Conservation (phyloP, 352 stramenopile genomes). For the Halophytophthora batemanensis region DNA sequence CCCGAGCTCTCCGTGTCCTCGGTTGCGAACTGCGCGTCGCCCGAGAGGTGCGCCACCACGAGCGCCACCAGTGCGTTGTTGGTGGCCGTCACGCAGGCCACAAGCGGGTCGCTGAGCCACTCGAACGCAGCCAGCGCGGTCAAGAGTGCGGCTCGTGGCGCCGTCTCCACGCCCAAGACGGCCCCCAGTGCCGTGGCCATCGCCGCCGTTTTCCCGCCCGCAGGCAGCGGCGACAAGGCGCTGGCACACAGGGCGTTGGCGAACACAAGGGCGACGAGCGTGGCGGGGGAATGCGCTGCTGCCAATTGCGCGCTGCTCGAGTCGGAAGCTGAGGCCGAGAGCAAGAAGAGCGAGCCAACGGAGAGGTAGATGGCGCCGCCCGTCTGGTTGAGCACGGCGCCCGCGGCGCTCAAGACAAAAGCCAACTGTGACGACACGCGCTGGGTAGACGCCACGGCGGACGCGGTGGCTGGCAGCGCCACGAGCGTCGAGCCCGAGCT, state of each 20-base stretch:
- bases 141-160: conserved; percentile 26
- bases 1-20: conserved; percentile 3
- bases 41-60: conserved; percentile 48
- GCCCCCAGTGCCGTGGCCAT: conserved; percentile 40
- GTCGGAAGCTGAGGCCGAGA: conserved; percentile 22
- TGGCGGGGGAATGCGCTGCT: conserved; percentile 20
- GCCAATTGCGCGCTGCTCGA: conserved; percentile 13
- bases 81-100: conserved; percentile 50
- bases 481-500: conserved; percentile 48
- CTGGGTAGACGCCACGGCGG: conserved; percentile 42
- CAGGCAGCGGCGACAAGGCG: conserved; percentile 39
- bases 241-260: conserved; percentile 35
- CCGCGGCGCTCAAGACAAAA: conserved; percentile 49
- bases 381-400: conserved; percentile 58
- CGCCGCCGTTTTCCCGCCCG: conserved; percentile 25
- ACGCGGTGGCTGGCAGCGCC: conserved; percentile 47
- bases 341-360: conserved; percentile 40
- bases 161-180: conserved; percentile 37
- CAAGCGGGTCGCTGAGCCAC: conserved; percentile 55
- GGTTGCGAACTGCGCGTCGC: conserved; percentile 28
- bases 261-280: conserved; percentile 32
- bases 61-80: conserved; percentile 46
- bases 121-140: conserved; percentile 45
- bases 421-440: conserved; percentile 56
- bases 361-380: conserved; percentile 58